Percentiles rank a stretch among this genome's conserved stretches.
Conservation (phyloP, 176 grass and related monocot genomes). For the Olyra latifolia region DNA sequence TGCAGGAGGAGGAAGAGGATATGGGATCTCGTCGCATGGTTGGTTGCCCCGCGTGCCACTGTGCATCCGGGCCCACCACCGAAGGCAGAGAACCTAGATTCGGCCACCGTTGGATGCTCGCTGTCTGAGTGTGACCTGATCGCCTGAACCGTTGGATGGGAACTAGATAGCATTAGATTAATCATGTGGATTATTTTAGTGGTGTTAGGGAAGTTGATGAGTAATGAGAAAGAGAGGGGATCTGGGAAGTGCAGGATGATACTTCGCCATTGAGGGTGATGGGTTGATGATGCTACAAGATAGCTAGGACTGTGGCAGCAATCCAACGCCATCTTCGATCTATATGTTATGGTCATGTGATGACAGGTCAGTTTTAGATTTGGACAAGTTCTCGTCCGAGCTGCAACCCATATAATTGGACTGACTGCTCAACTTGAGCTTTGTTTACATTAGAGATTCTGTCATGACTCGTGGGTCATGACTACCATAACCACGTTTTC, state of each 20-base stretch:
- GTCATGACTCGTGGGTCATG: neutral
- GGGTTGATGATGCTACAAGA: slow-evolving; percentile 1
- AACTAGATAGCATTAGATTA: neutral
- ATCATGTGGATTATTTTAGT: neutral
- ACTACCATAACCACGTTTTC: neutral
- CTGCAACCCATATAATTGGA: neutral
- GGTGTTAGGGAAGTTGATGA: neutral
- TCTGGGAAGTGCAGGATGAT: slow-evolving; percentile 18
- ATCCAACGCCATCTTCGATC: neutral
- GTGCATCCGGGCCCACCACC: neutral
- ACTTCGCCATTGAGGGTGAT: neutral
- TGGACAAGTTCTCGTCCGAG: neutral
- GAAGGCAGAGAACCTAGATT: slow-evolving; percentile 23
- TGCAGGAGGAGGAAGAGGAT: slow-evolving; percentile 16
- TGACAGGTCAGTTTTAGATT: neutral
- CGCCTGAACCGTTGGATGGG: slow-evolving; percentile 8
- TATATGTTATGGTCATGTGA: slow-evolving; percentile 8
- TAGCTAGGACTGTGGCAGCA: neutral
- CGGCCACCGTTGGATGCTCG: neutral
- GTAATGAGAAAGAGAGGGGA: neutral
- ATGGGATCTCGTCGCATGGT: slow-evolving; percentile 41
- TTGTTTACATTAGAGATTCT: slow-evolving; percentile 22
- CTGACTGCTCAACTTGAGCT: neutral
- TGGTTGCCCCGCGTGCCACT: neutral
- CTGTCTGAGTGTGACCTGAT: neutral